Conservation (phyloP, 75 land plant species). For the Cunninghamia lanceolata region DNA sequence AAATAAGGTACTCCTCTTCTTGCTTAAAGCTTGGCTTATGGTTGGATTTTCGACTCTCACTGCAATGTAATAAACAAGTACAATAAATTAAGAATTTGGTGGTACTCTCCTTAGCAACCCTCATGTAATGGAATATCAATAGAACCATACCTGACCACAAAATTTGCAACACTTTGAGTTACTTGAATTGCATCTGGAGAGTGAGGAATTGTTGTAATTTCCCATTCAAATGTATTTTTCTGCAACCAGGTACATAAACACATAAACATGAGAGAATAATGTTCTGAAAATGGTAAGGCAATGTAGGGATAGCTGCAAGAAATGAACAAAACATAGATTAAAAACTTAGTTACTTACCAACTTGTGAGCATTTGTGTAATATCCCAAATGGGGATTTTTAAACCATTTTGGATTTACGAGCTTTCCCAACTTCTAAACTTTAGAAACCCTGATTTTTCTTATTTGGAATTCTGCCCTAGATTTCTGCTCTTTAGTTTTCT, state of each 20-base stretch:
- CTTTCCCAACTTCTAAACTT: no score
- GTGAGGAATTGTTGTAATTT: slow-evolving; percentile 67
- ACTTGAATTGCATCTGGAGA: slow-evolving; percentile 72
- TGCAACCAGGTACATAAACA: slow-evolving; percentile 22
- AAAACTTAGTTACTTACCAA: no score
- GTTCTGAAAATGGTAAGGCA: not conserved
- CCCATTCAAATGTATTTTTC: slow-evolving; percentile 98
- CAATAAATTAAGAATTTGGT: not conserved
- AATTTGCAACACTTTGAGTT: slow-evolving; percentile 84
- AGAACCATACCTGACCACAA: slow-evolving; percentile 60
- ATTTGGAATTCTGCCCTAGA: no score
- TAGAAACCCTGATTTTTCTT: no score
- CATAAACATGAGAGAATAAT: not conserved
- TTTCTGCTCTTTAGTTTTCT: no score
- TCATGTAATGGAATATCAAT: not conserved
- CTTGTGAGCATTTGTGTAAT: no score
- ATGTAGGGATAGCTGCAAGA: no score
- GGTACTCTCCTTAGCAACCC: not conserved
- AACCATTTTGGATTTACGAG: no score
- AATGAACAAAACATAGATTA: no score
- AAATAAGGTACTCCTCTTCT: slow-evolving; percentile 72
- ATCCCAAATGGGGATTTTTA: no score
- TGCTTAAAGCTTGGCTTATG: slow-evolving; percentile 55
- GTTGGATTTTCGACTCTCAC: slow-evolving; percentile 80
- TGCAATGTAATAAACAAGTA: slow-evolving; percentile 22